Evolutionary conservation across 2,329 filamentous ascomycete genomes (phyloP).

Genomic region (Macrophomina phaseolina): DNA sequence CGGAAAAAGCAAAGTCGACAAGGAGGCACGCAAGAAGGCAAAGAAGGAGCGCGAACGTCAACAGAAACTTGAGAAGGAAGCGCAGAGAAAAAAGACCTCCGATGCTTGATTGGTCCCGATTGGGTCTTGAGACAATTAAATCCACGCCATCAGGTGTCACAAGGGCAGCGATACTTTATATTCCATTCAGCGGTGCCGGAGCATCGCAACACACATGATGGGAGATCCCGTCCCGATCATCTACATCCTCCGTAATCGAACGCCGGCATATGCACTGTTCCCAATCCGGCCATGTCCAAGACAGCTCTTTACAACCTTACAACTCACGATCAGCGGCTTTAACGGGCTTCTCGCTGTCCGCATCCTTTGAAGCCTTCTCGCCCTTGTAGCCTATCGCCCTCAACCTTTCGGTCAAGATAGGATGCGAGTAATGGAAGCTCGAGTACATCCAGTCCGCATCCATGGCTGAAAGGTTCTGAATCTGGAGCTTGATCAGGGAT

Average conservation of each 20-base stretch:
- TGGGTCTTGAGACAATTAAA: background rate
- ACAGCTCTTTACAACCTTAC: constrained; percentile 47
- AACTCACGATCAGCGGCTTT: constrained; percentile 79
- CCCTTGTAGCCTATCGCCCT: constrained; percentile 89
- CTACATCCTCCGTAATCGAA: constrained; percentile 7
- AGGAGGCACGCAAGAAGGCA: constrained; percentile 53
- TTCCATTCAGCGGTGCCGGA: background rate
- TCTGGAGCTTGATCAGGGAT: constrained; percentile 94
- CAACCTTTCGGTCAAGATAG: constrained; percentile 90
- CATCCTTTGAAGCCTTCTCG: constrained; percentile 57
- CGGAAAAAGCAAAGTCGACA: constrained; percentile 27
- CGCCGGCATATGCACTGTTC: constrained; percentile 24
- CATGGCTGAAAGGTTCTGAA: constrained; percentile 98
- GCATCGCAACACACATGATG: background rate
- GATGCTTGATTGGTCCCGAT: background rate
- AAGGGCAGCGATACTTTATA: constrained; percentile 9
- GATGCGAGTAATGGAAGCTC: constrained; percentile 98
- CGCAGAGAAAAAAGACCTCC: constrained; percentile 36
- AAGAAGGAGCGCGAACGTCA: constrained; percentile 61
- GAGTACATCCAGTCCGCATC: constrained; percentile 99
- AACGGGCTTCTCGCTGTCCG: constrained; percentile 64
- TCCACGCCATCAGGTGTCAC: constrained; percentile 1
- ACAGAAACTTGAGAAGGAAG: constrained; percentile 46
- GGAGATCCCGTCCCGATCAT: background rate
- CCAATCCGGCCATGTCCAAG: background rate